Evolutionary conservation across 2,329 filamentous ascomycete species (phyloP).

Genomic region (Alternaria triticimaculans): DNA sequence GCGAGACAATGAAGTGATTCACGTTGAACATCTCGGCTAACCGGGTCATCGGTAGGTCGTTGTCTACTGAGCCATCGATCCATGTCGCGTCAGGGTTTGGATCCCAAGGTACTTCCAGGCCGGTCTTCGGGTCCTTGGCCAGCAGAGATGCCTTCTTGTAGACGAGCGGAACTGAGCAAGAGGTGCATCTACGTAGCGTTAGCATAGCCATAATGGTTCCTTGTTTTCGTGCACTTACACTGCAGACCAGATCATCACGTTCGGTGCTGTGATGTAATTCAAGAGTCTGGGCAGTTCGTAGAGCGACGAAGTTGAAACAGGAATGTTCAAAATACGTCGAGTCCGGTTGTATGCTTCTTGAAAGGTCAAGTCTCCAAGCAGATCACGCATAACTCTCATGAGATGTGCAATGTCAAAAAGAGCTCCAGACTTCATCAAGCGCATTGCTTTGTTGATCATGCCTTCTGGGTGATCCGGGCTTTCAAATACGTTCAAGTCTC

Average conservation of each 20-base stretch:
- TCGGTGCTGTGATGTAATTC: slow-evolving; percentile 92
- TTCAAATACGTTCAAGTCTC: slow-evolving; percentile 83
- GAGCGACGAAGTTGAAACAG: slow-evolving; percentile 84
- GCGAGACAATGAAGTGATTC: slow-evolving; percentile 96
- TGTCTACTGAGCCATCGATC: slow-evolving; percentile 95
- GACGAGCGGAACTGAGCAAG: slow-evolving; percentile 87
- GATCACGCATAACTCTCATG: slow-evolving; percentile 76
- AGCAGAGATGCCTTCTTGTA: slow-evolving; percentile 81
- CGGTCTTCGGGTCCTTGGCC: slow-evolving; percentile 83
- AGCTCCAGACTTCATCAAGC: slow-evolving; percentile 80
- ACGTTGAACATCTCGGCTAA: slow-evolving; percentile 97
- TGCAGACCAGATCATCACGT: slow-evolving; percentile 95
- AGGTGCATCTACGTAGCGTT: slow-evolving; percentile 67
- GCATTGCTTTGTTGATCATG: slow-evolving; percentile 70
- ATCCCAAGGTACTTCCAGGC: slow-evolving; percentile 81
- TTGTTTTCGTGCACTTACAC: slow-evolving; percentile 61
- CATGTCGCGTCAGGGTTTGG: slow-evolving; percentile 77
- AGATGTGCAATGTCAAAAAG: slow-evolving; percentile 87
- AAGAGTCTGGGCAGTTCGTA: slow-evolving; percentile 86
- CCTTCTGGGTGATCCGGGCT: slow-evolving; percentile 65
- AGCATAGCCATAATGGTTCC: background rate
- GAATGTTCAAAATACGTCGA: slow-evolving; percentile 88
- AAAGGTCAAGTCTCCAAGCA: slow-evolving; percentile 90
- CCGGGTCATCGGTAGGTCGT: slow-evolving; percentile 88
- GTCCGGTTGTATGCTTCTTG: slow-evolving; percentile 97